Conservation (phyloP, 1,284 basidiomycete species). For the Malassezia japonica region DNA sequence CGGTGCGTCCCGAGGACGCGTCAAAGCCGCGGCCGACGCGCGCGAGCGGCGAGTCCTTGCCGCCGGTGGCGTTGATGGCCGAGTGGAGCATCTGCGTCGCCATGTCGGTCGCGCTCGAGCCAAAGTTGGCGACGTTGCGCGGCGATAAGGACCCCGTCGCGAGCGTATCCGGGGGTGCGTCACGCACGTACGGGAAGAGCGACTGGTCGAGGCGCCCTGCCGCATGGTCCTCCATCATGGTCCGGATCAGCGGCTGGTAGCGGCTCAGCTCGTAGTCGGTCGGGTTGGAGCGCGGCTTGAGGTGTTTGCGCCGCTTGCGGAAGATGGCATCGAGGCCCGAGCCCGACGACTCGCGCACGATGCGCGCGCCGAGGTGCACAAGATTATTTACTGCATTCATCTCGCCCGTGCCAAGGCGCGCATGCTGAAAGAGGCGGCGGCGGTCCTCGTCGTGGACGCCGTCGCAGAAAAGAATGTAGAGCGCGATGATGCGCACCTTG, state of each 20-base stretch:
- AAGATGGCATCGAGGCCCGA: conserved; percentile 30
- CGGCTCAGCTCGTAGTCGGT: conserved; percentile 93
- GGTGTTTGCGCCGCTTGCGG: conserved; percentile 63
- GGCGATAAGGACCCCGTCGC: neutral
- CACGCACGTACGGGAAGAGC: conserved; percentile 82
- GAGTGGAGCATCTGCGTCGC: conserved; percentile 16
- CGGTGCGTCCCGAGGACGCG: conserved; percentile 1
- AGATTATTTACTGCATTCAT: conserved; percentile 90
- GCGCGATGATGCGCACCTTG: conserved; percentile 91
- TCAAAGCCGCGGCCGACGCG: conserved; percentile 19
- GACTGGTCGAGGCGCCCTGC: conserved; percentile 65
- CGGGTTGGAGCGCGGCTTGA: conserved; percentile 50
- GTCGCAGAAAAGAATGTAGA: conserved; percentile 90
- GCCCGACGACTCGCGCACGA: conserved; percentile 57
- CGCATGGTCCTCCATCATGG: conserved; percentile 81
- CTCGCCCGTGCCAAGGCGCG: conserved; percentile 75
- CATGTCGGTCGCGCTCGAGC: conserved; percentile 4
- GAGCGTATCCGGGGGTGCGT: conserved; percentile 58
- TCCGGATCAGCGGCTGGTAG: conserved; percentile 75
- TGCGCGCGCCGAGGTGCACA: conserved; percentile 68
- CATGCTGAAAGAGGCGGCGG: conserved; percentile 87
- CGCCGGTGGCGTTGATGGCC: conserved; percentile 17
- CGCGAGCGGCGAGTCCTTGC: conserved; percentile 23
- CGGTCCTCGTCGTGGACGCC: conserved; percentile 97
- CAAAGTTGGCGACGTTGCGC: neutral